A percentile compares a stretch with the other conserved stretches of the same genome.
Evolutionary conservation across 129 eudicot species (phyloP).

Genomic region (Cynara cardunculus): DNA sequence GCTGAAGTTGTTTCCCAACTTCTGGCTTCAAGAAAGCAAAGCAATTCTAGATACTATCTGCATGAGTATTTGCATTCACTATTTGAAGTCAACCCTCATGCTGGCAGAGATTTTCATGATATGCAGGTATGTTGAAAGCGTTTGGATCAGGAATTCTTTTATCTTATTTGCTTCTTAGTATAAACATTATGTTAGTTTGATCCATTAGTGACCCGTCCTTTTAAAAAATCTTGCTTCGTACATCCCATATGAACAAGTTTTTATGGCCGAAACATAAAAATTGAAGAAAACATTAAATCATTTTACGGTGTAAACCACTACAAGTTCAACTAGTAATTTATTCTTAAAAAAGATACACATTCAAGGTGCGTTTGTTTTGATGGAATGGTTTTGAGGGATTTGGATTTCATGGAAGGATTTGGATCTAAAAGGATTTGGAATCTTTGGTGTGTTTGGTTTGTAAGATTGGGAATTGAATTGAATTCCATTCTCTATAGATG

Average conservation of each 20-base stretch:
- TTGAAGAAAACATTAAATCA: not conserved
- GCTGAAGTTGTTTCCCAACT: slow-evolving; percentile 88
- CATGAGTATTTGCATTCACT: slow-evolving; percentile 76
- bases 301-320: not conserved
- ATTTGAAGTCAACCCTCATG: slow-evolving; percentile 75
- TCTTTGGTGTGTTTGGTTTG: too few species aligned
- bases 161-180: not conserved
- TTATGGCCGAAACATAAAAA: not conserved
- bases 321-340: not conserved
- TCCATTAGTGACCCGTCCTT: not conserved
- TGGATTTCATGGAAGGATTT: too few species aligned
- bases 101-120: slow-evolving; percentile 93
- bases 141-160: not conserved
- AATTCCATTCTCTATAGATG: too few species aligned
- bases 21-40: slow-evolving; percentile 55
- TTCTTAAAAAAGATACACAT: not conserved
- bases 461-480: too few species aligned
- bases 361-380: not conserved
- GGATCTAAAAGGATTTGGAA: too few species aligned
- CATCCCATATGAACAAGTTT: not conserved
- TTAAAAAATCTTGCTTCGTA: not conserved
- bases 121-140: slow-evolving; percentile 67
- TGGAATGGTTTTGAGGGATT: too few species aligned
- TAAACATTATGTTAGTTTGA: not conserved
- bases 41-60: slow-evolving; percentile 65